Percentiles rank a stretch among this genome's conserved stretches.
These are phyloP conservation scores for Maudiozyma barnettii DNA, from an alignment of 805 yeast species.

Conservation along the genomic window DNA sequence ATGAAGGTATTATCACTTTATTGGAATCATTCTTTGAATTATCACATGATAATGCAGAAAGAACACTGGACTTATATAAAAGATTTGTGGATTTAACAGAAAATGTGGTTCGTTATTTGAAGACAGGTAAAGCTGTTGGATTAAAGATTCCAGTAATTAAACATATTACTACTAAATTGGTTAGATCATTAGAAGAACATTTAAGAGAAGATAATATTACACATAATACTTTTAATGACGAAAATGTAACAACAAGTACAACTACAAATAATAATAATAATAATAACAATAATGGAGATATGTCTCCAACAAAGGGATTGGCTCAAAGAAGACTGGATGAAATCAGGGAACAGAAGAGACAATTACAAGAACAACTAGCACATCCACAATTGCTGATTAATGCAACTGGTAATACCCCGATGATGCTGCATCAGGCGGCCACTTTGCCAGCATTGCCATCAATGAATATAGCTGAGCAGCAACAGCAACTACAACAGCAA, in stretches of 20 bases:
- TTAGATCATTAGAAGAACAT: conserved; percentile 80
- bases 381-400: conserved; percentile 22
- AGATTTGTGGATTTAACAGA: conserved; percentile 78
- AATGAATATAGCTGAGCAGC: background rate
- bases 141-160: conserved; percentile 90
- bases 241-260: background rate
- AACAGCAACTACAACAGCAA: background rate
- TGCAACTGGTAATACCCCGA: conserved; percentile 25
- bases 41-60: conserved; percentile 74
- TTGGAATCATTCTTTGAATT: conserved; percentile 93
- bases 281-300: background rate
- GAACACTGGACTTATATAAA: conserved; percentile 77
- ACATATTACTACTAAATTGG: conserved; percentile 93
- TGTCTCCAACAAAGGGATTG: background rate
- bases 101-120: conserved; percentile 76
- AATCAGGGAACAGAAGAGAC: conserved; percentile 26
- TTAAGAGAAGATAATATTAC: conserved; percentile 60
- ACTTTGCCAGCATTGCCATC: background rate
- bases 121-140: conserved; percentile 85
- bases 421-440: background rate
- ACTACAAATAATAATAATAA: conserved; percentile 3
- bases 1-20: conserved; percentile 91
- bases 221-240: conserved; percentile 12
- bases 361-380: conserved; percentile 25
- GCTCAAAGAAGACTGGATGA: conserved; percentile 30